phyloP scores from a whole-genome alignment of 2,329 filamentous ascomycete species.

The Colletotrichum tropicale region DNA sequence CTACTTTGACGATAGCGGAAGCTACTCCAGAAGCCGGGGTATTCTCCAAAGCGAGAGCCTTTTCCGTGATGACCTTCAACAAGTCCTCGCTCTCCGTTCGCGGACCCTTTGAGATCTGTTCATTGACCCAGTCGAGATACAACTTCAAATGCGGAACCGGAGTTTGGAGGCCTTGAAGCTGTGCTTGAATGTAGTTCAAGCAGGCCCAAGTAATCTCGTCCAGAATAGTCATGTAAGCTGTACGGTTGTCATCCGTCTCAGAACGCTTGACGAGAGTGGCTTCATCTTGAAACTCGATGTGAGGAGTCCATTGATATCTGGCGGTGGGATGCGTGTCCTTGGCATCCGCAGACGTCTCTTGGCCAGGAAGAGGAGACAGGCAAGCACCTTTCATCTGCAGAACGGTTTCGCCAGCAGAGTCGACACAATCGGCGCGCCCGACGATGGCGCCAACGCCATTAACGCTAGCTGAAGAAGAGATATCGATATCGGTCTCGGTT shows the following conservation, averaged over 20 bases:
- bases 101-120: neutral
- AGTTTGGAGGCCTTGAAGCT: slow-evolving; percentile 19
- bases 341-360: neutral
- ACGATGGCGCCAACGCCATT: slow-evolving; percentile 21
- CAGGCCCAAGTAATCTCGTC: slow-evolving; percentile 34
- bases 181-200: slow-evolving; percentile 24
- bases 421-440: neutral
- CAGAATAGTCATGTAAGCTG: slow-evolving; percentile 21
- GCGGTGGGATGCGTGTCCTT: slow-evolving; percentile 29
- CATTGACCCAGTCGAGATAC: slow-evolving; percentile 29
- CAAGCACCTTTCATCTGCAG: neutral
- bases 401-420: neutral
- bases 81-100: neutral
- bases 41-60: neutral
- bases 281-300: slow-evolving; percentile 32
- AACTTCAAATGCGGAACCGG: slow-evolving; percentile 29
- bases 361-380: slow-evolving; percentile 20
- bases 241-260: slow-evolving; percentile 4
- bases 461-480: slow-evolving; percentile 22
- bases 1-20: neutral
- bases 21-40: neutral
- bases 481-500: neutral
- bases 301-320: slow-evolving; percentile 31
- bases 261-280: slow-evolving; percentile 20
- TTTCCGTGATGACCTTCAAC: neutral